Base-by-base conservation (phyloP, 1,284 basidiomycete genomes). In the Spongispora temasekensis region DNA sequence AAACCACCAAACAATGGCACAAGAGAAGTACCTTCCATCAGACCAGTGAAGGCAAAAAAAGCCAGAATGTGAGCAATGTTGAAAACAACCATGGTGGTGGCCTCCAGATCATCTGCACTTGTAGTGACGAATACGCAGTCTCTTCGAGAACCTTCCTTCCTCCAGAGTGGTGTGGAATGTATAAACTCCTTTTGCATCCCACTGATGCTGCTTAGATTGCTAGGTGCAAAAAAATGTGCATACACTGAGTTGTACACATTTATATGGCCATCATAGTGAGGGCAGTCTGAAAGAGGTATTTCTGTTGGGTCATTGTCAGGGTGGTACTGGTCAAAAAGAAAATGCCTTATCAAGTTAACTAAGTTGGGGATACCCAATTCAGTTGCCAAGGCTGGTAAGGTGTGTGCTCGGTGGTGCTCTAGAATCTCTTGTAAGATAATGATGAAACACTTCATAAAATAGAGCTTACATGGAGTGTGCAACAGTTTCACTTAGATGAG, bases 101-200 rank as follows among this genome's bases (percentile, higher is more conserved):
- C 21, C 10, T 21, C 44, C 5, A 21, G 6, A 23, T n/a, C 15
- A 15, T 21, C 23, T 10, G 48, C 19, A 28, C 21, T 10, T 8
- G 28, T 30, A 15, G 27, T 30, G 19, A 52, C 25, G 8, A 34
- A 52, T 19, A 32, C 31, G 12, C 51, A 52, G n/a, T 52, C 51
- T 10, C 15, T 10, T 19, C 31, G 21, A 7, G 30, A n/a, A 15
- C 51, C 31, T 12, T 32, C 15, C 7, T 34, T 34, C 31, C 30
- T 31, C 51, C 31, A 52, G 21, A 32, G 31, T 13, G 51, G 51
- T 4, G 30, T 32, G 10, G 32, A 34, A 31, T 23, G 23, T 2
- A 53, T 53, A n/a, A 34, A 15, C 17, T 65, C 48, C 1, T 9
- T 15, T n/a, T 37, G 34, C 60, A 65, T 59, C 12, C 57, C 59